These are phyloP conservation scores for Saussurea involucrata DNA, from an alignment of 129 eudicot genomes.

Conservation along the genomic window DNA sequence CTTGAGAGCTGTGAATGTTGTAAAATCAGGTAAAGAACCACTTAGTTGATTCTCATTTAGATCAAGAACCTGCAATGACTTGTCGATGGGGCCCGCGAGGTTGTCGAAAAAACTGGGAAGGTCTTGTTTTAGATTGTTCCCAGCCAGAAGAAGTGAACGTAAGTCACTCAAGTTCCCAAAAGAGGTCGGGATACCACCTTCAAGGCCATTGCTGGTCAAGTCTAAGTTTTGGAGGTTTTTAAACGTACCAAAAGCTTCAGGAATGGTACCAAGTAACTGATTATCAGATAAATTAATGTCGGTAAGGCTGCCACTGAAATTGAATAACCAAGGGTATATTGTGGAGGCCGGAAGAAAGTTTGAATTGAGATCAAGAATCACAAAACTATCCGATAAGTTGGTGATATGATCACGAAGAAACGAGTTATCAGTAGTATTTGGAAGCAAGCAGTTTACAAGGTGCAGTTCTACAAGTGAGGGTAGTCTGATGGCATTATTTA, in stretches of 20 bases:
- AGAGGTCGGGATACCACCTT: conserved; percentile 26
- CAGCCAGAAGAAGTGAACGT: conserved; percentile 16
- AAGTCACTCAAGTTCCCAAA: conserved; percentile 22
- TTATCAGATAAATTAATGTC: conserved; percentile 25
- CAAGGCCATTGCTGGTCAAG: conserved; percentile 16
- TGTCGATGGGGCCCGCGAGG: background rate
- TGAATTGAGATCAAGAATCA: conserved; percentile 15
- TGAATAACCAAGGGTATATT: conserved; percentile 28
- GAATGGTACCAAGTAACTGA: conserved; percentile 17
- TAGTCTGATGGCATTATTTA: conserved; percentile 8
- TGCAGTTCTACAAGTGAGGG: conserved; percentile 28
- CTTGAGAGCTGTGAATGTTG: conserved; percentile 20
- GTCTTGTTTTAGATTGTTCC: conserved; percentile 20
- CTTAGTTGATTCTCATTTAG: conserved; percentile 23
- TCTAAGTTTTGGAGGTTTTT: conserved; percentile 22
- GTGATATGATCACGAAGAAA: background rate
- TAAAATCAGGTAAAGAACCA: conserved; percentile 35
- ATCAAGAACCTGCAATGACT: conserved; percentile 18
- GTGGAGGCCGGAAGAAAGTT: conserved; percentile 15
- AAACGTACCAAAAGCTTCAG: conserved; percentile 26
- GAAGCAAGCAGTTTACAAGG: conserved; percentile 21
- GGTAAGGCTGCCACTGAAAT: conserved; percentile 15
- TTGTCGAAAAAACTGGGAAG: conserved; percentile 18
- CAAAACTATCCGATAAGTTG: conserved; percentile 16
- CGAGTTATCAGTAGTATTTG: conserved; percentile 3